A percentile compares a stretch with the other conserved stretches of the same genome.
Conservation (phyloP, 2,329 filamentous ascomycete genomes). For the Cytospora leucostoma region DNA sequence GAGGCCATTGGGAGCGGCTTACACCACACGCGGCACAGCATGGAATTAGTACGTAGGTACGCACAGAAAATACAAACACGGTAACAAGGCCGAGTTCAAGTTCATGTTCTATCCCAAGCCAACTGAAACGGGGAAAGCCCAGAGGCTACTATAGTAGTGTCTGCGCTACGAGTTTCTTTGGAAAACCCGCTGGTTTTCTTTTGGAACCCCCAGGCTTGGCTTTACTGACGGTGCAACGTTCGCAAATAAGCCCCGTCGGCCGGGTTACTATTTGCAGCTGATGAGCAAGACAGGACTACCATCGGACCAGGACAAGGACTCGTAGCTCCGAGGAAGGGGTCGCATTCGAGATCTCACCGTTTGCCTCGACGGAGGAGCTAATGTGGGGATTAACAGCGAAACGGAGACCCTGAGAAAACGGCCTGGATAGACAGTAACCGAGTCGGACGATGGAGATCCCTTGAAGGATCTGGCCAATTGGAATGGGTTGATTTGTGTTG, state of each 20-base stretch:
- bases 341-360: slow-evolving; percentile 3
- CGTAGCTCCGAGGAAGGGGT: no score
- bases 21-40: background rate
- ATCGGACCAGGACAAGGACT: background rate
- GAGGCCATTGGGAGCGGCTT: background rate
- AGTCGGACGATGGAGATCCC: slow-evolving; percentile 13
- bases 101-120: background rate
- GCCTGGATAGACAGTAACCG: slow-evolving; percentile 12
- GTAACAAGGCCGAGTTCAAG: background rate
- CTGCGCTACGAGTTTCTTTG: background rate
- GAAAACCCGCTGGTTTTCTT: background rate
- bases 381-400: slow-evolving; percentile 17
- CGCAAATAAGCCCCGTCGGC: background rate
- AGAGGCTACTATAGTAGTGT: background rate
- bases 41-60: background rate
- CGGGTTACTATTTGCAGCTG: background rate
- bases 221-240: background rate
- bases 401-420: slow-evolving; percentile 8
- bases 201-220: background rate
- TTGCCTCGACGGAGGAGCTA: slow-evolving; percentile 18
- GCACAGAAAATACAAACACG: slow-evolving; percentile 6
- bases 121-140: background rate
- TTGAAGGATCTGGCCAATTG: slow-evolving; percentile 17
- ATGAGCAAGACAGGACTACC: background rate
- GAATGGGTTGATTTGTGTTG: slow-evolving; percentile 22